phyloP scores from a whole-genome alignment of 768 basidiomycete species.

The Tephrocybe sp. region DNA sequence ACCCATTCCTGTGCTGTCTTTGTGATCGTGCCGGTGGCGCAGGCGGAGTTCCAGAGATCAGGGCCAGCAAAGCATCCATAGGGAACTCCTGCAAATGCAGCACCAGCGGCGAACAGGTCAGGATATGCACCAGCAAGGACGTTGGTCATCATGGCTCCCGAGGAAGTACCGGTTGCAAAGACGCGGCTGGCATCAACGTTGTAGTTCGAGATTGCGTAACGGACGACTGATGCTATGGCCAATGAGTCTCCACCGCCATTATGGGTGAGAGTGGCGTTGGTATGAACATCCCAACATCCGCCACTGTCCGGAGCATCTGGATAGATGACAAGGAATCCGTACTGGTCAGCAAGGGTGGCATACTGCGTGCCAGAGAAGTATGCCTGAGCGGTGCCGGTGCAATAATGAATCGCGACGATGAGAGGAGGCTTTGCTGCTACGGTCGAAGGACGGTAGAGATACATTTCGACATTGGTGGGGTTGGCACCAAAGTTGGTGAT shows the following conservation, averaged over 20 bases:
- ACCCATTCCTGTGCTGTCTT: conserved; percentile 50
- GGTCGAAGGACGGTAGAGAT: conserved; percentile 40
- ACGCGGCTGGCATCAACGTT: conserved; percentile 47
- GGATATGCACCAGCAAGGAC: conserved; percentile 55
- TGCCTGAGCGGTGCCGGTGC: conserved; percentile 49
- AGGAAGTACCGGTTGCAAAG: conserved; percentile 51
- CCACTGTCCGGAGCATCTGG: conserved; percentile 42
- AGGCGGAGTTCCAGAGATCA: conserved; percentile 46
- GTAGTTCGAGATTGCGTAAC: conserved; percentile 48
- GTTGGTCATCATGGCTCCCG: conserved; percentile 63
- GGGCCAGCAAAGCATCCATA: conserved; percentile 54
- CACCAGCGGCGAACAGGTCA: conserved; percentile 49
- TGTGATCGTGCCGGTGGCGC: conserved; percentile 42
- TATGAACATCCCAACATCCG: conserved; percentile 55
- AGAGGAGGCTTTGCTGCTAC: conserved; percentile 40
- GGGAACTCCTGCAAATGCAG: conserved; percentile 52
- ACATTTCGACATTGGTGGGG: conserved; percentile 52
- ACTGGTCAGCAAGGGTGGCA: conserved; percentile 47
- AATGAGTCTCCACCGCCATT: conserved; percentile 56
- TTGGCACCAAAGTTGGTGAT: conserved; percentile 50
- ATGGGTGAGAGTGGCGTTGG: conserved; percentile 51
- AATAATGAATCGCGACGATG: conserved; percentile 55
- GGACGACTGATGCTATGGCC: conserved; percentile 46
- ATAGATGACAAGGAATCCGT: conserved; percentile 53
- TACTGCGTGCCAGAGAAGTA: conserved; percentile 51